Base-by-base conservation (phyloP, 306 rosid genomes). In the Glycine soja region DNA sequence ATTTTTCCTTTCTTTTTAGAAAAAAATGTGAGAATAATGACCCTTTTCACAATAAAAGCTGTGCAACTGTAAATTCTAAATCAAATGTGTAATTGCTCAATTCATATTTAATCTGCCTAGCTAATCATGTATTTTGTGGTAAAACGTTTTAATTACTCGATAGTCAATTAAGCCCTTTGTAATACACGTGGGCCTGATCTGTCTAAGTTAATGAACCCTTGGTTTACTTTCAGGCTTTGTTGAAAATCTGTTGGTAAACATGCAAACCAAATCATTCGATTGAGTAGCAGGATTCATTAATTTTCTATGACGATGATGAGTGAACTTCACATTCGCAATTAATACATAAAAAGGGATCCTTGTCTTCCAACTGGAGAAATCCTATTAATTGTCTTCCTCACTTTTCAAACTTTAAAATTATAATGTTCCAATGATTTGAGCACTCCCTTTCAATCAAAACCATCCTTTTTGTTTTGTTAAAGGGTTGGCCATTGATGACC, bases 401-500 rank as follows among this genome's bases (percentile, higher is more conserved):
- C 71, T 85, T 82, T 87, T 81, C 82, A 62, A 66, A 72, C 83
- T 72, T 80, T 83, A 42, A 54, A 82, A 86, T 85, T 24, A 87
- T 90, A 88, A 90, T 87, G 88, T 82, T 85, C 90, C 89, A 93
- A 91, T 93, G 90, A 91, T 90, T 90, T 91, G 84, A 84, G 79
- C 85, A 16, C 82, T 82, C 81, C 72, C 81, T 83, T 88, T 87
- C 80, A 78, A 81, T 78, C 82, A 80, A 83, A 85, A 80, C 86
- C 77, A 74, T 62, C 83, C 84, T 70, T 70, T 80, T 82, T 81
- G 87, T 80, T 83, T 87, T 77, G 83, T 61, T 79, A 74, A 83
- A 74, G 78, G 84, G 80, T 61, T 77, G 8, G 32, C 51, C 36
- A 78, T 57, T 81, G 80, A 85, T 76, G 70, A 81, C 75, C 84